phyloP scores from a whole-genome alignment of 768 basidiomycete genomes.

The Lactifluus echinatus region DNA sequence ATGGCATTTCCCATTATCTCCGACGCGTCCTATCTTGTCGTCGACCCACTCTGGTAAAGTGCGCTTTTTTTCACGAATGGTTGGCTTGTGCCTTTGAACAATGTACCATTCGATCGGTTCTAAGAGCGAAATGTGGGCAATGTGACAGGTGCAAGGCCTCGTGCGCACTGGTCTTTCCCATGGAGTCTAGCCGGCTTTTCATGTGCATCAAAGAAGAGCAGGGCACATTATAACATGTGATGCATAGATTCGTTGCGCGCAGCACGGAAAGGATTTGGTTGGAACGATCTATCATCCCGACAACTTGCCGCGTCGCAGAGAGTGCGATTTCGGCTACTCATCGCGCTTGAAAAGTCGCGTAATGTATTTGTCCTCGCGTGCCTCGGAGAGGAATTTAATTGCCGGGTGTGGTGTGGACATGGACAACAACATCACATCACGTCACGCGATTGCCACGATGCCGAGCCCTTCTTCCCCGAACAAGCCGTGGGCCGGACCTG shows the following conservation, averaged over 20 bases:
- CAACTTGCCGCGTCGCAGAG: neutral
- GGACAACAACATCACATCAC: neutral
- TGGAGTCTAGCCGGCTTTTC: too few species aligned
- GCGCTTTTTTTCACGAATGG: too few species aligned
- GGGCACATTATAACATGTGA: too few species aligned
- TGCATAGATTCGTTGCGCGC: neutral
- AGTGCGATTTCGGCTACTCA: slow-evolving; percentile 9
- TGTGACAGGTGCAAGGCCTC: neutral
- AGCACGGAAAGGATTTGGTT: too few species aligned
- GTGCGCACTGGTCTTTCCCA: too few species aligned
- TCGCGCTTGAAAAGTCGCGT: neutral
- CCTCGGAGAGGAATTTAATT: slow-evolving; percentile 4
- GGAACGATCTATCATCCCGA: neutral
- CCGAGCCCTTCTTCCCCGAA: neutral
- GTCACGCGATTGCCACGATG: neutral
- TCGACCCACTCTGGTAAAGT: too few species aligned
- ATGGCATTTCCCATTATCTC: neutral
- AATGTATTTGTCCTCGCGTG: neutral
- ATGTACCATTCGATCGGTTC: neutral
- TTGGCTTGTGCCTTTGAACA: too few species aligned
- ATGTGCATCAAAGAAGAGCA: too few species aligned
- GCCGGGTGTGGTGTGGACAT: neutral
- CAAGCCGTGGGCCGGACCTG: neutral
- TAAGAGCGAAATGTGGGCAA: neutral
- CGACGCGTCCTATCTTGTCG: neutral